A percentile compares a stretch with the other conserved stretches of the same genome.
phyloP scores from a whole-genome alignment of 2,329 filamentous ascomycete genomes.

The Penicillium sp. region DNA sequence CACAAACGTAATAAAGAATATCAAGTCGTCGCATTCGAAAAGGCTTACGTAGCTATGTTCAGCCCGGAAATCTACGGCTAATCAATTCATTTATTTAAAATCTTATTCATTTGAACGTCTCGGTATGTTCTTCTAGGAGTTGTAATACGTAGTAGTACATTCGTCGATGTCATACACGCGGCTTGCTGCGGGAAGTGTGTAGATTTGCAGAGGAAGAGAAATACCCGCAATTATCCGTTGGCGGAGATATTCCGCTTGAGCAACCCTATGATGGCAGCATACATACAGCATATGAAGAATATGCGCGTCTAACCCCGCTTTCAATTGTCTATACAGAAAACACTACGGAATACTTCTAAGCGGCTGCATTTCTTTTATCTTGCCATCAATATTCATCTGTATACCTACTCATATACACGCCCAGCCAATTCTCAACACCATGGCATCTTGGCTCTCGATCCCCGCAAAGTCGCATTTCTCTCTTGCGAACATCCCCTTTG shows the following conservation, averaged over 20 bases:
- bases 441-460: conserved; percentile 58
- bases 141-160: neutral
- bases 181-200: neutral
- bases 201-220: neutral
- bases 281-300: no score
- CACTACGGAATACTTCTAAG: neutral
- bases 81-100: neutral
- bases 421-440: conserved; percentile 11
- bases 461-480: conserved; percentile 65
- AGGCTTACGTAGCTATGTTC: no score
- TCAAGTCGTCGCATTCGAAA: no score
- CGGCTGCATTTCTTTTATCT: neutral
- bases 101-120: neutral
- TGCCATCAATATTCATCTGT: neutral
- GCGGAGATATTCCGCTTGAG: neutral
- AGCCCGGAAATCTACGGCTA: neutral
- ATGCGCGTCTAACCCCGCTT: neutral
- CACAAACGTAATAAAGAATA: neutral
- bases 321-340: neutral
- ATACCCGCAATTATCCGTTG: neutral
- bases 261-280: no score
- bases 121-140: no score
- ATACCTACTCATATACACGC: neutral
- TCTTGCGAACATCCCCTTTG: conserved; percentile 77
- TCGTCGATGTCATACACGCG: neutral